Conservation (phyloP, 1,284 basidiomycete species). For the Boletus mariae region DNA sequence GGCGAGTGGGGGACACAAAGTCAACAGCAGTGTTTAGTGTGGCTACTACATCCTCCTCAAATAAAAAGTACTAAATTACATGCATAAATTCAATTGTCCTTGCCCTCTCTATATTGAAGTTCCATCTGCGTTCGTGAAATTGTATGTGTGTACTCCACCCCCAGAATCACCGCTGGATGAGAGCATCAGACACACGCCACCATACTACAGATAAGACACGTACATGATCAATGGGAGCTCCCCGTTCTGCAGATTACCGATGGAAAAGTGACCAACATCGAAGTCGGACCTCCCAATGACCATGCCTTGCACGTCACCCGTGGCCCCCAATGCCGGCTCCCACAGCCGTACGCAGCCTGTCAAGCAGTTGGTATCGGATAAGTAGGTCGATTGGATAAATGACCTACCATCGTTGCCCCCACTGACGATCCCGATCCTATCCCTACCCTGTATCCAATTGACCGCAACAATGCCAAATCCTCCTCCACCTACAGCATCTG, state of each 20-base stretch:
- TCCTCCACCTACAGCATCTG: slow-evolving; percentile 31
- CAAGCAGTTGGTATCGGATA: slow-evolving; percentile 5
- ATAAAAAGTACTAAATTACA: slow-evolving; percentile 4
- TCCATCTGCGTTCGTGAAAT: slow-evolving; percentile 26
- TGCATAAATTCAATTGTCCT: slow-evolving; percentile 4
- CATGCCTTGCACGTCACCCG: slow-evolving; percentile 42
- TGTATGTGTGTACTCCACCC: slow-evolving; percentile 31
- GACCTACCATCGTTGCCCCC: slow-evolving; percentile 62
- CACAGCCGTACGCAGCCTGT: slow-evolving; percentile 62
- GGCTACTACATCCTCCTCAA: neutral
- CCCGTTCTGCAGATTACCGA: slow-evolving; percentile 50
- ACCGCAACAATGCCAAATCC: slow-evolving; percentile 52
- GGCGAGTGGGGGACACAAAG: neutral
- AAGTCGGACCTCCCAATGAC: slow-evolving; percentile 50
- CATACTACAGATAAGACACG: slow-evolving; percentile 28
- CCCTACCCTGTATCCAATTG: slow-evolving; percentile 51
- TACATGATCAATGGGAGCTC: slow-evolving; percentile 62
- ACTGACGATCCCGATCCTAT: slow-evolving; percentile 50
- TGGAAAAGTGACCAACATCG: slow-evolving; percentile 56
- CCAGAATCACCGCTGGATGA: slow-evolving; percentile 28
- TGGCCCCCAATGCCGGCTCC: slow-evolving; percentile 46
- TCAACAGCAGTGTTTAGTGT: neutral
- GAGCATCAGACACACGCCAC: slow-evolving; percentile 10
- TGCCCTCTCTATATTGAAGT: slow-evolving; percentile 14
- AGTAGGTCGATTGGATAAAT: neutral